Percentiles rank a stretch among this genome's conserved stretches.
These are phyloP conservation scores for Aethionema arabicum DNA, from an alignment of 345 rosid genomes.

Conservation along the genomic window DNA sequence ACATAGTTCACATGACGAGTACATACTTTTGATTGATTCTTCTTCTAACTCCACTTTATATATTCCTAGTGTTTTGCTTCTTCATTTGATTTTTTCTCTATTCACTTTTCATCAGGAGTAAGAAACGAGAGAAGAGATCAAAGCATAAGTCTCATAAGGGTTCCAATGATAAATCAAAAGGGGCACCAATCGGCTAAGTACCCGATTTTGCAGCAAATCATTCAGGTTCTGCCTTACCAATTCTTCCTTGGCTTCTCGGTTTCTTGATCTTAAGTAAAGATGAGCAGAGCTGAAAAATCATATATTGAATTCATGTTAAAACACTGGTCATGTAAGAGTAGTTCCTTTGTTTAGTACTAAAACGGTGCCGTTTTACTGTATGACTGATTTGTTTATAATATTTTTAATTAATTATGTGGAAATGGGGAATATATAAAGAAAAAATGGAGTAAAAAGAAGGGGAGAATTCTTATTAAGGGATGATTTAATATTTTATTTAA, in stretches of 20 bases:
- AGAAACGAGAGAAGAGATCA: constrained; percentile 90
- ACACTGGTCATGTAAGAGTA: no score
- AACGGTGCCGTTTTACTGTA: no score
- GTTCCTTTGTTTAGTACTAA: no score
- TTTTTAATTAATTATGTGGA: no score
- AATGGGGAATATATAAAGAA: no score
- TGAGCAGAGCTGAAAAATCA: no score
- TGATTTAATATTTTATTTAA: no score
- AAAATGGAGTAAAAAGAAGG: no score
- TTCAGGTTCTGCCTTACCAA: background rate
- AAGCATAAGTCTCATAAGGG: constrained; percentile 75
- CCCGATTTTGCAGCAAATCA: background rate
- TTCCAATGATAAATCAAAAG: constrained; percentile 44
- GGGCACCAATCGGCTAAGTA: constrained; percentile 22
- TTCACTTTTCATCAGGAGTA: constrained; percentile 37
- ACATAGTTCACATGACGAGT: constrained; percentile 81
- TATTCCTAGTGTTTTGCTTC: background rate
- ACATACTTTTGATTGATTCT: constrained; percentile 27
- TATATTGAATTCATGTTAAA: no score
- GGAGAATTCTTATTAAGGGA: no score
- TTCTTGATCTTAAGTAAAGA: constrained; percentile 1
- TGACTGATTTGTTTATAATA: no score
- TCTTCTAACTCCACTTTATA: constrained; percentile 3
- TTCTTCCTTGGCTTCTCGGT: constrained; percentile 7
- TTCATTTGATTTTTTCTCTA: background rate